Evolutionary conservation across 139 green algal genomes (phyloP), one percentile per base, ranked within the genome.

Genomic region (Coelastrella sp.): DNA sequence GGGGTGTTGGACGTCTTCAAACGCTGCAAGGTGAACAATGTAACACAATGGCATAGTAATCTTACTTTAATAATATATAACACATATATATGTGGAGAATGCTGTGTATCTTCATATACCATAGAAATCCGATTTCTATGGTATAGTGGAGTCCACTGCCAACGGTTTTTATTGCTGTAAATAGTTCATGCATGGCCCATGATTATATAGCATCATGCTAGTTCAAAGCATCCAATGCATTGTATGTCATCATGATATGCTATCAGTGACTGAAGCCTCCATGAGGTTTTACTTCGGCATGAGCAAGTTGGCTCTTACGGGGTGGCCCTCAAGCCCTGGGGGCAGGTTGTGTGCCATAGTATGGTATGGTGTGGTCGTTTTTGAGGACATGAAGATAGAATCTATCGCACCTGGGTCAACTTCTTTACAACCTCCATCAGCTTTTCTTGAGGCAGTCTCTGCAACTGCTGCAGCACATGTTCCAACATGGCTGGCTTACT

Each of bases 391-490:
- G 17, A 49, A 82, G 24, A 19, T 8, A 82, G 7, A 60, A 9
- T 8, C 35, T n/a, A 58, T 81, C 83, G 7, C 83, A 88, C 83
- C 83, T 88, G 22, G 8, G 63, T 49, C 9, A 88, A 49, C 84
- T 81, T 79, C 25, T 88, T 65, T 14, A 88, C 65, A 49, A 88
- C 58, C 65, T 88, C 49, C 66, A 80, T 20, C 66, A 81, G 27
- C 56, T 66, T 27, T 4, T 22, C 61, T 57, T 88, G 65, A 19
- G 84, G 84, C 66, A 88, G 56, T 65, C 24, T 27, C 84, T 80
- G 66, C 25, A 88, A 20, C 84, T 66, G 76, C 6, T 49, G 20
- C 60, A 88, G 56, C 65, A 88, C 68, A 15, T 80, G 20, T 65
- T 22, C 7, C 82, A 60, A 19, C 58, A 87, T n/a, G n/a, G 9